phyloP scores from a whole-genome alignment of 129 eudicot genomes.

The Arctium lappa region DNA sequence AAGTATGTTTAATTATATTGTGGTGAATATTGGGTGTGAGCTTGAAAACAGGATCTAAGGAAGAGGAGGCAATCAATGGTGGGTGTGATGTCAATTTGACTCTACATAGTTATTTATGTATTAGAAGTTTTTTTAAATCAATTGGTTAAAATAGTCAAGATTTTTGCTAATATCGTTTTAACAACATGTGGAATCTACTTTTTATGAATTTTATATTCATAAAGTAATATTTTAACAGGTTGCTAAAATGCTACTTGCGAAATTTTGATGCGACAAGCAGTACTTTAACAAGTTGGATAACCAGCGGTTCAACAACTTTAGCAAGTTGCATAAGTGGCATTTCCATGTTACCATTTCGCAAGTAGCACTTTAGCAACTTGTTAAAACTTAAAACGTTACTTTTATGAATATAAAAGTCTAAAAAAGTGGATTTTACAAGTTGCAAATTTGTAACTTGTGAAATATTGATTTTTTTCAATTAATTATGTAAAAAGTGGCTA shows the following conservation, averaged over 20 bases:
- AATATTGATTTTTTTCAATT: too few relatives aligned
- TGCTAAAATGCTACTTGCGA: too few relatives aligned
- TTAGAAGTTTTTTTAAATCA: too few relatives aligned
- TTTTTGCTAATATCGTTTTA: not conserved
- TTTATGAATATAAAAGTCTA: too few relatives aligned
- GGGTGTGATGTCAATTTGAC: slow-evolving; percentile 37
- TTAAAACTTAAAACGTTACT: too few relatives aligned
- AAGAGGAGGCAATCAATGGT: slow-evolving; percentile 19
- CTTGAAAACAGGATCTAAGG: slow-evolving; percentile 29
- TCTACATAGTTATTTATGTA: not conserved
- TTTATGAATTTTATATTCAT: too few relatives aligned
- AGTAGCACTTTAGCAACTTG: not conserved
- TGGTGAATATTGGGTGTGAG: not conserved
- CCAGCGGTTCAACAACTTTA: too few relatives aligned
- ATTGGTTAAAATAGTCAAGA: not conserved
- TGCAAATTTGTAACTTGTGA: not conserved
- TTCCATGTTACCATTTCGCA: not conserved
- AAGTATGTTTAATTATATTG: not conserved
- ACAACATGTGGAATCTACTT: too few relatives aligned
- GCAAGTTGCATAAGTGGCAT: not conserved
- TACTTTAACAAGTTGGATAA: too few relatives aligned
- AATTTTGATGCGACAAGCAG: not conserved
- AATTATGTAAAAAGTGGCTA: not conserved
- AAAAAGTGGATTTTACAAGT: not conserved
- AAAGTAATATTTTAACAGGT: not conserved